Conservation (phyloP, 371 early-diverging fungal genomes). For the Mortierella sp. region DNA sequence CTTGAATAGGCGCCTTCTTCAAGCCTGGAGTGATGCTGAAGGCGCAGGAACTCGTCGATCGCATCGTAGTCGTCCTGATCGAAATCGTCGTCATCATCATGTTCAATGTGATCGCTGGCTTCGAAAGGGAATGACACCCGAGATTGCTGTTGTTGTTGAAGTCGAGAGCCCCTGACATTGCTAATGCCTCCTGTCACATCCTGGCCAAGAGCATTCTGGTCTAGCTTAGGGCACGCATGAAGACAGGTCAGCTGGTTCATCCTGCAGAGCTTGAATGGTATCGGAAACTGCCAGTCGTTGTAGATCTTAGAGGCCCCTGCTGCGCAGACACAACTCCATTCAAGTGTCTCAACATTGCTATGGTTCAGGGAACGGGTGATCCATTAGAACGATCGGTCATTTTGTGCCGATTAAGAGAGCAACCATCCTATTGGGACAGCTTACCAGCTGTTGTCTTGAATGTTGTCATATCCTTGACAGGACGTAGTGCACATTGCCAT, state of each 20-base stretch:
- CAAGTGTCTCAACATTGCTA: slow-evolving; percentile 26
- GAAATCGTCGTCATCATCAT: slow-evolving; percentile 7
- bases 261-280: slow-evolving; percentile 46
- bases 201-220: background rate
- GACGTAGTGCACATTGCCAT: slow-evolving; percentile 26
- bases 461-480: slow-evolving; percentile 20
- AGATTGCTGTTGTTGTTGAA: background rate
- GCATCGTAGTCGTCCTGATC: slow-evolving; percentile 38
- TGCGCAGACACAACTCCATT: slow-evolving; percentile 28
- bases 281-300: slow-evolving; percentile 30
- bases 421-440: no score
- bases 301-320: slow-evolving; percentile 1
- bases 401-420: no score
- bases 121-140: no score
- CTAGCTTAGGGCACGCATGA: slow-evolving; percentile 4
- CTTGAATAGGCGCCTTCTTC: slow-evolving; percentile 12
- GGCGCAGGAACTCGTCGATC: slow-evolving; percentile 14
- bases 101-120: slow-evolving; percentile 3
- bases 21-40: slow-evolving; percentile 8
- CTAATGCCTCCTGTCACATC: no score
- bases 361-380: no score
- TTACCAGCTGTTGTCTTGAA: slow-evolving; percentile 17
- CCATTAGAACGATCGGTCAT: no score
- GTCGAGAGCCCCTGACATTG: background rate
- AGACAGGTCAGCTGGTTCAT: slow-evolving; percentile 20